Base-by-base conservation (phyloP, 805 yeast species). In the Hanseniaspora meyeri region DNA sequence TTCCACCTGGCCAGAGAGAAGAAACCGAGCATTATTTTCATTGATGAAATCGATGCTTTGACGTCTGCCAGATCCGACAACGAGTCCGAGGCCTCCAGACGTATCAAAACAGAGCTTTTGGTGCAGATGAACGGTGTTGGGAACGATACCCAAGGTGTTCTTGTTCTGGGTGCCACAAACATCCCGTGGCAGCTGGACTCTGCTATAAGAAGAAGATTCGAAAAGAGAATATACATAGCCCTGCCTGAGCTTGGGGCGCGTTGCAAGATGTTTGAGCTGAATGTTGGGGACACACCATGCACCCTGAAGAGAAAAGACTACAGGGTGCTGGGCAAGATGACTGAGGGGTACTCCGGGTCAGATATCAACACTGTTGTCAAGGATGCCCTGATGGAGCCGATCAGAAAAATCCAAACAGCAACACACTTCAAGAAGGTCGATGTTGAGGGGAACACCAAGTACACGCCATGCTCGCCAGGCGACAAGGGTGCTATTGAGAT, bases 81-180 rank as follows among this genome's bases (percentile, higher is more conserved):
- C 49, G 97, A 91, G 68, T 83, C 95, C 61, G 98, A 93, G 69
- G 97, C 98, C 0, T 82, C 90, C 38, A 79, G 98, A 66, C 82
- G 98, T 73, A 91, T 93, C 65, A 91, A 93, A 68, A 93, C 98
- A 0, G 98, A 93, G 68, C 74, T 93, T 57, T 77, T 93, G 63
- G 97, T 93, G 4, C 98, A 93, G 68, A 93, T 93, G 98, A 93
- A 93, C 69, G 98, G 98, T 63, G 98, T 93, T 16, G 98, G 98
- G 16, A 90, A 88, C 67, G 97, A 93, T 67, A 74, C 96, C 1
- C 77, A 77, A 49, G 98, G 98, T 9, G 97, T 93, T 1, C 74
- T 93, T 38, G 97, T 93, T 0, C 74, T 93, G 53, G 98, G 98
- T 32, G 98, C 98, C 1, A 93, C 98, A 8, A 93, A 93, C 69